Conservation (phyloP, 2,329 filamentous ascomycete species). For the Penicillium psychrosexuale region DNA sequence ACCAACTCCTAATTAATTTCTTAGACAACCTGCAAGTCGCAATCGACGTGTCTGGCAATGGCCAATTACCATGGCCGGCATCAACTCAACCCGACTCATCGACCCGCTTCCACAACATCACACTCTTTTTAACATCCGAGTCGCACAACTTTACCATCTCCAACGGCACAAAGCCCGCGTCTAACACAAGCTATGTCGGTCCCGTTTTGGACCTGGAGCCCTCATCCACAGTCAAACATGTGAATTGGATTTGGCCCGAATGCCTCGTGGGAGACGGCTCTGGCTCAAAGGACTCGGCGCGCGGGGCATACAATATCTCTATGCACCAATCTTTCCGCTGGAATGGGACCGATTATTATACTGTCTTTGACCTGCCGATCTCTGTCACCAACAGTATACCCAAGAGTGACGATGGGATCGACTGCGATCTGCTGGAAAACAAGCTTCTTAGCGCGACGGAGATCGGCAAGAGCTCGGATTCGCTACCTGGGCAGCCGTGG, state of each 20-base stretch:
- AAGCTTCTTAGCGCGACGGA: constrained; percentile 16
- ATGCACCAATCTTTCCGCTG: constrained; percentile 68
- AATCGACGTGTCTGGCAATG: constrained; percentile 24
- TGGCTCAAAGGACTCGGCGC: constrained; percentile 45
- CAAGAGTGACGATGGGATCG: constrained; percentile 21
- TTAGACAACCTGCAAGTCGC: constrained; percentile 20
- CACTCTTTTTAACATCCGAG: constrained; percentile 19
- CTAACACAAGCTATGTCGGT: constrained; percentile 52
- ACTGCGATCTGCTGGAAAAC: constrained; percentile 28
- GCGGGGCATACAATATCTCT: constrained; percentile 67
- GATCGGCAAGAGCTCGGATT: constrained; percentile 20
- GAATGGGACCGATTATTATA: constrained; percentile 63
- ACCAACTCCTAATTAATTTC: not conserved
- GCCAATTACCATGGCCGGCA: constrained; percentile 17
- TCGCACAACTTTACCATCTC: constrained; percentile 62
- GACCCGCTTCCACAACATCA: constrained; percentile 18
- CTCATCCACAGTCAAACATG: constrained; percentile 68
- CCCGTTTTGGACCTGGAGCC: constrained; percentile 63
- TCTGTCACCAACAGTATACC: constrained; percentile 63
- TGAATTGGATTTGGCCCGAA: constrained; percentile 69
- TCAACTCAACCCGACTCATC: constrained; percentile 12
- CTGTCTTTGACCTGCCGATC: constrained; percentile 68
- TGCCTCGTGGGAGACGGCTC: constrained; percentile 63
- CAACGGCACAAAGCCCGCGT: constrained; percentile 56
- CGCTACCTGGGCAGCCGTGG: constrained; percentile 26